These are phyloP conservation scores for Mycena olivaceomarginata DNA, from an alignment of 768 basidiomycete species.

Conservation along the genomic window DNA sequence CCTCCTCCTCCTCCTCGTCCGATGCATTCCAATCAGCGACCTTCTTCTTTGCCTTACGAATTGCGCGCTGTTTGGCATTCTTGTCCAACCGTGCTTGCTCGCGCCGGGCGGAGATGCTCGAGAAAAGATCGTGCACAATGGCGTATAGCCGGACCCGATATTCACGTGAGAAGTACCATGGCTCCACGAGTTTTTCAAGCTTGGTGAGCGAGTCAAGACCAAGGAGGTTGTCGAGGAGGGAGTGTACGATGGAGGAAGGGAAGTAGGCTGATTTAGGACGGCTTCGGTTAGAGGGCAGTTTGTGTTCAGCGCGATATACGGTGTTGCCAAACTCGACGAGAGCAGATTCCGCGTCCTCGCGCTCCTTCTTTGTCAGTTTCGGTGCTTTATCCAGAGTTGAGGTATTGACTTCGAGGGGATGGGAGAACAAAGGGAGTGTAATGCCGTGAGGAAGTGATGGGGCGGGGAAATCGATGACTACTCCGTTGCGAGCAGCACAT, in stretches of 20 bases:
- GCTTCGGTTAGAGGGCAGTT: neutral
- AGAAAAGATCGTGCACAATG: neutral
- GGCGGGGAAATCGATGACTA: no score
- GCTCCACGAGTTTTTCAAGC: neutral
- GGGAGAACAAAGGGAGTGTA: no score
- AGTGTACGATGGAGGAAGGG: neutral
- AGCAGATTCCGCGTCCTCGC: neutral
- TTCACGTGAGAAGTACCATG: neutral
- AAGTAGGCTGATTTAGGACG: neutral
- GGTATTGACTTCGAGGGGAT: no score
- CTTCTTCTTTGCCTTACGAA: neutral
- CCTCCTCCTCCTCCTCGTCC: neutral
- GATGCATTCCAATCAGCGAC: neutral
- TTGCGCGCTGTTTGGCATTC: neutral
- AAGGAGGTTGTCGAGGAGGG: neutral
- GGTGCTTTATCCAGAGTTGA: neutral
- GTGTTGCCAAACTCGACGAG: neutral
- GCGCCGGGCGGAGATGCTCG: neutral
- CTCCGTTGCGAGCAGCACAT: no score
- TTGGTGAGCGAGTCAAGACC: neutral
- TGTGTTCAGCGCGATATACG: conserved; percentile 1
- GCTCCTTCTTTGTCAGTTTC: neutral
- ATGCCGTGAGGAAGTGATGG: no score
- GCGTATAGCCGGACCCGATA: neutral
- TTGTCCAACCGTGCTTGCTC: neutral